Evolutionary conservation across 139 green algal genomes (phyloP).

Genomic region (Volvox reticuliferus): DNA sequence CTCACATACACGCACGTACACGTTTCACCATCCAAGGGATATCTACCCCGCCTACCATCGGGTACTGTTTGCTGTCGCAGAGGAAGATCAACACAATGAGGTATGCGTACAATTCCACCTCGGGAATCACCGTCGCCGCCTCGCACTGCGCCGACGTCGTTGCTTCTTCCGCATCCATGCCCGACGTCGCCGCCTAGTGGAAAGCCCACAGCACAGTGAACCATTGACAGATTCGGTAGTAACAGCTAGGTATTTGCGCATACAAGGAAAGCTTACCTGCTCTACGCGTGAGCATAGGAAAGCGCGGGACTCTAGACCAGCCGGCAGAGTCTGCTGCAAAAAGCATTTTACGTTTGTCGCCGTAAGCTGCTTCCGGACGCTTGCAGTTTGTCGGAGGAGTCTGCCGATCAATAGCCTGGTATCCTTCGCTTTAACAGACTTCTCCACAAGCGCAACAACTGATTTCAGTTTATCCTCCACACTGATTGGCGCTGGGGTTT

Average conservation of each 20-base stretch:
- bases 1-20: no score
- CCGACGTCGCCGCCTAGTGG: conserved; percentile 8
- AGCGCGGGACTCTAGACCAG: conserved; percentile 28
- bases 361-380: conserved; percentile 74
- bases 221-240: no score
- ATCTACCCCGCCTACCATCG: conserved; percentile 66
- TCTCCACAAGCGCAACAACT: conserved; percentile 74
- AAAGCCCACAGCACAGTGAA: not conserved
- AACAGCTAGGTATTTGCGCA: no score
- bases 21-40: no score
- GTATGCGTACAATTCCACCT: conserved; percentile 90
- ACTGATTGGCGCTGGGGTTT: conserved; percentile 11
- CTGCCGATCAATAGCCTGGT: conserved; percentile 79
- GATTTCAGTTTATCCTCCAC: conserved; percentile 53
- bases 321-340: conserved; percentile 63
- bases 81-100: conserved; percentile 87
- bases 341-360: conserved; percentile 67
- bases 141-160: conserved; percentile 11
- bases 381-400: conserved; percentile 82
- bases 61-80: conserved; percentile 80
- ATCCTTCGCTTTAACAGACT: conserved; percentile 87
- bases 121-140: conserved; percentile 64
- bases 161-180: conserved; percentile 63
- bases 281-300: conserved; percentile 61
- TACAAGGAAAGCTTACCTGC: conserved; percentile 56